Evolutionary conservation across 2,329 filamentous ascomycete species (phyloP).

Genomic region (Fusarium marasasianum): DNA sequence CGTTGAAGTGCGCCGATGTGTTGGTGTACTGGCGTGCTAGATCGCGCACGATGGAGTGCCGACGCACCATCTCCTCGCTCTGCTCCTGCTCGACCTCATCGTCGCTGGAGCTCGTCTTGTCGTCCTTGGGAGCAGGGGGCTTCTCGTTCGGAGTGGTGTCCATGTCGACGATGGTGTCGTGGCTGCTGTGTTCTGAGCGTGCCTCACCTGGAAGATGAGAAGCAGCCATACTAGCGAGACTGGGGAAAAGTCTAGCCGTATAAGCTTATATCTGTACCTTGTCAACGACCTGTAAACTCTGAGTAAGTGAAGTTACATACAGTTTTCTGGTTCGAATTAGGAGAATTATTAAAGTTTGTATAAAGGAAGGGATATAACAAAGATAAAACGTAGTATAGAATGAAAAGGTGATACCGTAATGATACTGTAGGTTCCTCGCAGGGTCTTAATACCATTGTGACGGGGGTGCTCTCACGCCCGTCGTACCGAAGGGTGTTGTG

Average conservation of each 20-base stretch:
- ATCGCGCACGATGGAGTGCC: constrained; percentile 35
- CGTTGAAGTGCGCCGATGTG: constrained; percentile 24
- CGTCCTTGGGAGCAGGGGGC: not conserved
- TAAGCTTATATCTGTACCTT: not conserved
- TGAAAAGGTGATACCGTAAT: not conserved
- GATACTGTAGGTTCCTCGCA: not conserved
- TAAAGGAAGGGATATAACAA: not conserved
- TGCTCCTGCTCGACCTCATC: constrained; percentile 7
- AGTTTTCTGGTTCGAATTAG: constrained; percentile 17
- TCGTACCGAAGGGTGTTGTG: constrained; percentile 14
- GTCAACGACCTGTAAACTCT: not conserved
- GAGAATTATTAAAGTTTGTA: not conserved
- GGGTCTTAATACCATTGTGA: constrained; percentile 23
- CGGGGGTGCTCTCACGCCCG: constrained; percentile 12
- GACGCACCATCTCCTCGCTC: constrained; percentile 26
- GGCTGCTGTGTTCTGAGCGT: constrained; percentile 27
- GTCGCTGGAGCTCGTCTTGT: constrained; percentile 9
- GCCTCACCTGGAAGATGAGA: constrained; percentile 6
- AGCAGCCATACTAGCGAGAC: constrained; percentile 28
- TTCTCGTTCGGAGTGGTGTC: constrained; percentile 23
- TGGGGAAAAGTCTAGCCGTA: not conserved
- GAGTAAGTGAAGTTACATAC: not conserved
- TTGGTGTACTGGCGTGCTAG: constrained; percentile 30
- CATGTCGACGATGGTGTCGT: constrained; percentile 27
- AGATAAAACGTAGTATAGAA: not conserved